phyloP scores from a whole-genome alignment of 83 land plant species.

The Thuja plicata region DNA sequence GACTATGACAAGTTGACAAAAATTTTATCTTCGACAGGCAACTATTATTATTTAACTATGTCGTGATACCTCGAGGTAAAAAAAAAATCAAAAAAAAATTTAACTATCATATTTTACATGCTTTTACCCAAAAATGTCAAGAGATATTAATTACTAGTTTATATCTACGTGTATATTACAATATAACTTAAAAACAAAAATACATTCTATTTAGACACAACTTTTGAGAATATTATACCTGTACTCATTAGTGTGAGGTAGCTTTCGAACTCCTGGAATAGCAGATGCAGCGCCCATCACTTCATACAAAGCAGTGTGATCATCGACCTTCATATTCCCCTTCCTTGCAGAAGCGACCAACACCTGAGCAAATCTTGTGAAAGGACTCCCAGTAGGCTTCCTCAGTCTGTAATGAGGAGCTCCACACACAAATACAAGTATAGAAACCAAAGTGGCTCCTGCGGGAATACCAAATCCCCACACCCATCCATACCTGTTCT shows the following conservation, averaged over 20 bases:
- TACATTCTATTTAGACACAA: not conserved
- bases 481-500: conserved; percentile 40
- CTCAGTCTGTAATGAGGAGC: conserved; percentile 36
- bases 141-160: no score
- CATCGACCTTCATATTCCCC: conserved; percentile 12
- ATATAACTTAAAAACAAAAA: no score
- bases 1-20: no score
- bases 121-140: no score
- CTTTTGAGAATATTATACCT: not conserved
- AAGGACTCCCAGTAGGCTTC: conserved; percentile 47
- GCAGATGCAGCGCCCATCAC: conserved; percentile 25
- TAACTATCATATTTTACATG: no score
- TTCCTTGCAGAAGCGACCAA: conserved; percentile 47
- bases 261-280: conserved; percentile 38
- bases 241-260: conserved; percentile 39
- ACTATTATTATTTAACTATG: no score
- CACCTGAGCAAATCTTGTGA: conserved; percentile 60
- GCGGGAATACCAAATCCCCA: conserved; percentile 64
- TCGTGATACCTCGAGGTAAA: no score
- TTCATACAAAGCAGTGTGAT: conserved; percentile 36
- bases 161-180: no score
- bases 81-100: no score
- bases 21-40: no score
- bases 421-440: conserved; percentile 29
- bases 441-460: conserved; percentile 23